Evolutionary conservation across 2,329 filamentous ascomycete genomes (phyloP), one percentile per base, ranked within the genome.

Genomic region (Phialocephala sp.): DNA sequence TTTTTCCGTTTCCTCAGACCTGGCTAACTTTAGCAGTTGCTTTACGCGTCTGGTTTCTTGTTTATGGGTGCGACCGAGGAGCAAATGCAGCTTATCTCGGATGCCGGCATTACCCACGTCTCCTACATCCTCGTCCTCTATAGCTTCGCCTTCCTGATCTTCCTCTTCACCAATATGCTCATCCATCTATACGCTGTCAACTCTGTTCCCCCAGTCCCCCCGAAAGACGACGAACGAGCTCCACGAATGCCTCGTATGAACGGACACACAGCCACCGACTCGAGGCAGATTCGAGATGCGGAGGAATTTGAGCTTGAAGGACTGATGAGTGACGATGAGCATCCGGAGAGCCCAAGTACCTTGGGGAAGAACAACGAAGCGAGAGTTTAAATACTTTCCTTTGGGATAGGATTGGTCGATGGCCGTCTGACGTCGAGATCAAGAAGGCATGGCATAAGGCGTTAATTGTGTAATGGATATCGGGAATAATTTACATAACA

Each of bases 11-110:
- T 11, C 50, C 20, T 57, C 2, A 37, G n/a, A 68, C 73, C 43
- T 15, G 62, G 72, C 75, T 77, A 69, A 78, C 27, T 15, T 11
- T 12, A 43, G 15, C 66, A 96, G 93, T 85, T 98, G 47, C 86
- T 99, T 35, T 97, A 92, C 74, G 93, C 94, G 6, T 91, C 94
- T 3, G 95, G 95, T 1, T 97, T 98, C 80, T 84, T 99, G 47
- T 99, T 99, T 81, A 97, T 98, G 93, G 91, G 93, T 37, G 94
- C 95, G 18, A 98, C 93, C 0, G 95, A 98, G 77, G 94, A 99
- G 80, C 95, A 98, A 79, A 97, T 98, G 92, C 75, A 83, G 24
- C 82, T 97, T 1, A 83, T 98, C 5, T 84, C 87, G 47, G 82
- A 87, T 45, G 90, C 91, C 0, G 85, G 89, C 66, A 89, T 98